Percentiles rank a stretch among this genome's conserved stretches.
These are phyloP conservation scores for Acanthamoeba triangularis DNA, from an alignment of 208 protist species.

Conservation along the genomic window DNA sequence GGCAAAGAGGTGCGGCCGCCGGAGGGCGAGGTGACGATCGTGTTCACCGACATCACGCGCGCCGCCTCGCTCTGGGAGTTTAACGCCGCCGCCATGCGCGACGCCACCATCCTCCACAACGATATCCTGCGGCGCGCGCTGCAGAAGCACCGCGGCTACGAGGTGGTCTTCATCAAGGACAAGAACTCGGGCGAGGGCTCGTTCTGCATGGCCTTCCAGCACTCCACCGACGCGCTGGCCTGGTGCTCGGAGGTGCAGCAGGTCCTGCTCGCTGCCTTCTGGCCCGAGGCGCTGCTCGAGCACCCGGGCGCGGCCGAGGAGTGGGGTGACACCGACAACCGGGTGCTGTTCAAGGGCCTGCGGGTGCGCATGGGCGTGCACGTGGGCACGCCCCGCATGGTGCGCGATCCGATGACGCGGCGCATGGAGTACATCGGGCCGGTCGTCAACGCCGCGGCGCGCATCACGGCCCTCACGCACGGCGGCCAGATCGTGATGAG, in stretches of 20 bases:
- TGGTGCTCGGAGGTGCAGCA: not conserved
- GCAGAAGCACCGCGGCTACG: not conserved
- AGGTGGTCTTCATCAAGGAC: not conserved
- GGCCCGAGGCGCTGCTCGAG: not conserved
- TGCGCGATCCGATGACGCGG: too few relatives aligned
- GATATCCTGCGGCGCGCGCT: not conserved
- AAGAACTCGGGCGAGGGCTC: not conserved
- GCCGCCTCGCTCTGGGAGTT: not conserved
- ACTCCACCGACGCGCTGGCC: not conserved
- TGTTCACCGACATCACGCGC: slow-evolving; percentile 11
- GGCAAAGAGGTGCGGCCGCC: not conserved
- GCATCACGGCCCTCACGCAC: too few relatives aligned
- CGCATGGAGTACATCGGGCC: too few relatives aligned
- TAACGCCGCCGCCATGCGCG: not conserved
- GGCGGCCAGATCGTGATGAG: too few relatives aligned
- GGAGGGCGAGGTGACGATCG: not conserved
- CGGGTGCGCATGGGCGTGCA: slow-evolving; percentile 18
- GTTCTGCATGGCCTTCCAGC: slow-evolving; percentile 45
- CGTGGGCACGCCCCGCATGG: not conserved
- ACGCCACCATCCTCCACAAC: not conserved
- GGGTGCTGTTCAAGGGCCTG: not conserved
- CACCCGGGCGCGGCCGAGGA: slow-evolving; percentile 13
- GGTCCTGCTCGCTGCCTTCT: not conserved
- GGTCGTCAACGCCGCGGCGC: too few relatives aligned
- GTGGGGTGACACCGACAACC: not conserved